Base-by-base conservation (phyloP, 495 filamentous ascomycete species). In the Sporormia fimetaria region DNA sequence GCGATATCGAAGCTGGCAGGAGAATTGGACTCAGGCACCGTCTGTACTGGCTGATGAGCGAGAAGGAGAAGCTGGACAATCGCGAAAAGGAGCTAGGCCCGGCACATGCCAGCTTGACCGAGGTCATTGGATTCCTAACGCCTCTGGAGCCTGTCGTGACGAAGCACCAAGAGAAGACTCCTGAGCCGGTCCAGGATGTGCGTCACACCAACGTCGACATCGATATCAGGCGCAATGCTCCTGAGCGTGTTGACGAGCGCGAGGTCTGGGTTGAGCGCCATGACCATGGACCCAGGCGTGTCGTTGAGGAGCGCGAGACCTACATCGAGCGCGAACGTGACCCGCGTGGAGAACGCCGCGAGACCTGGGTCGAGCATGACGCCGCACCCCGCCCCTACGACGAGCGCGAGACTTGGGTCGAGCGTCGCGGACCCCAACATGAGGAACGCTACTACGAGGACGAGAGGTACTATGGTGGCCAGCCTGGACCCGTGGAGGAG, bases 21-120 rank as follows among this genome's bases (percentile, higher is more conserved):
- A 10, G 46, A 10, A 36, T 51, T 32, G 47, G 47, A 5, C 3
- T 51, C 6, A 23, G 47, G 34, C 47, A 51, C 24, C 28, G 47
- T 3, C 9, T 51, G 6, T 16, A 28, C 9, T 51, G 47, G 47
- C 25, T 51, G 21, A 18, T 51, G 35, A 40, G 32, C 32, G 47
- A 51, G 47, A 44, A 45, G 29, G 47, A 51, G 47, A 51, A 51
- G 42, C 17, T 51, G 47, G 41, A 44, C 29, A 51, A 51, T 16
- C 16, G 42, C 14, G 47, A 51, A 32, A 42, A 42, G 33, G 46
- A 49, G 35, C 2, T 49, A 21, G n/a, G 18, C 17, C 25, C 33
- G 12, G 46, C 46, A 29, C 46, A 49, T 25, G 21, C 39, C 18
- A 49, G 46, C 25, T 35, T 49, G 33, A 43, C 6, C 33, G 46